A percentile compares a stretch with the other conserved stretches of the same genome.
Conservation (phyloP, 306 rosid species). For the Malus orientalis region DNA sequence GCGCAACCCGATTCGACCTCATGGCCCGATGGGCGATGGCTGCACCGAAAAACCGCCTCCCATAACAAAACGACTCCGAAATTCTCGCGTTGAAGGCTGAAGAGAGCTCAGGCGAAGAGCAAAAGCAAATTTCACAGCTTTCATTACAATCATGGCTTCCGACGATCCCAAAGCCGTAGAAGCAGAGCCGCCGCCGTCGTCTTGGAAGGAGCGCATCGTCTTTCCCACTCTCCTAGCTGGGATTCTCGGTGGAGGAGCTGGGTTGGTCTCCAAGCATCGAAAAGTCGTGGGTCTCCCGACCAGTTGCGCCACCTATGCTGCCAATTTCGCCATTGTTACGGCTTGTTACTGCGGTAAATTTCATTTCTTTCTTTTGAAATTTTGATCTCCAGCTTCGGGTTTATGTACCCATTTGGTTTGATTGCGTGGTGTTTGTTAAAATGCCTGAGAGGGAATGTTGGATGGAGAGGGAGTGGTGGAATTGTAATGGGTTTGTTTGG, state of each 20-base stretch:
- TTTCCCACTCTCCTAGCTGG: conserved; percentile 76
- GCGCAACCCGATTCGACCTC: not conserved
- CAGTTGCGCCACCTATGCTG: conserved; percentile 59
- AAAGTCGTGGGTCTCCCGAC: conserved; percentile 56
- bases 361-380: not conserved
- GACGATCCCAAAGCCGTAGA: conserved; percentile 16
- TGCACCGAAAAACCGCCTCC: not conserved
- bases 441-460: not conserved
- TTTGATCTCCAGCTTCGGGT: not conserved
- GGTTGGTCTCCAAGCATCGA: conserved; percentile 67
- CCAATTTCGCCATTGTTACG: conserved; percentile 62
- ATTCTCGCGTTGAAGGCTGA: not conserved
- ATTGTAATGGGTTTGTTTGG: not conserved
- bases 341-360: conserved; percentile 81
- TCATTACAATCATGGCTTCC: conserved; percentile 16
- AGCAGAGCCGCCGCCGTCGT: conserved; percentile 15
- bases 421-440: not conserved
- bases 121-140: not conserved
- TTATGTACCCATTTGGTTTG: not conserved
- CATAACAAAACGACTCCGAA: not conserved
- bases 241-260: conserved; percentile 76
- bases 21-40: no score
- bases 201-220: conserved; percentile 64
- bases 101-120: not conserved
- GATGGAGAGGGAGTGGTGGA: not conserved